A percentile compares a stretch with the other conserved stretches of the same genome.
Conservation (phyloP, 441 rosid species). For the Populus hybrid region DNA sequence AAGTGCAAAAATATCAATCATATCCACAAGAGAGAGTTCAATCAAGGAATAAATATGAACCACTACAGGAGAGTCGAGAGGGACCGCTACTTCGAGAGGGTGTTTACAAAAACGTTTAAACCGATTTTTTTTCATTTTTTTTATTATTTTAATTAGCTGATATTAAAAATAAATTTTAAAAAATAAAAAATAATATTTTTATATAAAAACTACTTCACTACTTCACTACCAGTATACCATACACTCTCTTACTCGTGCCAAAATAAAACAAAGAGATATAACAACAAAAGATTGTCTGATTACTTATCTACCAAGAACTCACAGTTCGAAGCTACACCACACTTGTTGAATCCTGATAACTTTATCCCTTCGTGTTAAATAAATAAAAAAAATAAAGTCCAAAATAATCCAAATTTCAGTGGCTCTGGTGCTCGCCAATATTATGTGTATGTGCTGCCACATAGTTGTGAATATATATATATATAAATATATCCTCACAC, state of each 20-base stretch:
- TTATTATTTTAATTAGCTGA: too few relatives aligned
- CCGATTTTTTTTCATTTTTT: too few relatives aligned
- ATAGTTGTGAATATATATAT: neutral
- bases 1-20: too few relatives aligned
- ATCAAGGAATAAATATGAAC: too few relatives aligned
- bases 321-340: constrained; percentile 50
- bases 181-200: too few relatives aligned
- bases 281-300: neutral
- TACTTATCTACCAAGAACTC: constrained; percentile 26
- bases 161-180: too few relatives aligned
- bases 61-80: too few relatives aligned
- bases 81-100: too few relatives aligned
- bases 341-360: constrained; percentile 23
- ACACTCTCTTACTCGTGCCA: neutral
- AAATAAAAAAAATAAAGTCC: neutral
- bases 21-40: too few relatives aligned
- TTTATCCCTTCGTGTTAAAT: constrained; percentile 36
- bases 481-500: neutral
- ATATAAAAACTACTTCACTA: too few relatives aligned
- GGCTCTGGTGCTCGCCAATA: constrained; percentile 36
- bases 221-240: too few relatives aligned
- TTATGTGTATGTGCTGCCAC: neutral
- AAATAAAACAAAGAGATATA: neutral
- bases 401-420: constrained; percentile 25
- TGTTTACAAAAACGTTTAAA: too few relatives aligned